Conservation (phyloP, 2,329 filamentous ascomycete species). For the Penicillium freii region DNA sequence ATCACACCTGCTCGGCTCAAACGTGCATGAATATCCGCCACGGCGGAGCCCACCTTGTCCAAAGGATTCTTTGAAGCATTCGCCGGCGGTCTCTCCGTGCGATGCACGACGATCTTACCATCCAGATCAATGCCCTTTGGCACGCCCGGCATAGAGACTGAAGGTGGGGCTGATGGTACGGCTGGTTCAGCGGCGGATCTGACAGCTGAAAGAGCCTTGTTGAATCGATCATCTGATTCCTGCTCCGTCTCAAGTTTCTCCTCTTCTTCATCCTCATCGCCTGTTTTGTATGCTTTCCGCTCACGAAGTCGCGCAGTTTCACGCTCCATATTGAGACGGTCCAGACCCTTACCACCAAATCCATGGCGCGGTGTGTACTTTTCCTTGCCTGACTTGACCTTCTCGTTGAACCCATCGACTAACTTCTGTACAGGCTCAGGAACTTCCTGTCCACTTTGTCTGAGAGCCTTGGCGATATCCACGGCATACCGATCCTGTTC, state of each 20-base stretch:
- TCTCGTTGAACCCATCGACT: constrained; percentile 72
- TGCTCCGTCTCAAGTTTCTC: constrained; percentile 67
- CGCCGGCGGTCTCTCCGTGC: constrained; percentile 59
- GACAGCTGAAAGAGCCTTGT: constrained; percentile 63
- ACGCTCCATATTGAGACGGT: constrained; percentile 85
- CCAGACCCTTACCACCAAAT: constrained; percentile 92
- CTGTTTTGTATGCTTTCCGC: constrained; percentile 84
- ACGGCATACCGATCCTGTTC: constrained; percentile 88
- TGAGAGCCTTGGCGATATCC: constrained; percentile 86
- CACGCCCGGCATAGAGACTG: constrained; percentile 41
- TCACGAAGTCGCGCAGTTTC: constrained; percentile 83
- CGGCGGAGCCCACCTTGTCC: constrained; percentile 85
- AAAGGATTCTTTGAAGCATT: constrained; percentile 62
- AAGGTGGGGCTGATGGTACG: constrained; percentile 15
- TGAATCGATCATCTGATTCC: constrained; percentile 43
- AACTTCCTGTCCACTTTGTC: constrained; percentile 81
- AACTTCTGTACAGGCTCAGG: constrained; percentile 66
- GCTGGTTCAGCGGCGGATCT: constrained; percentile 57
- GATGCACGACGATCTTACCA: constrained; percentile 70
- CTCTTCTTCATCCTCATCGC: constrained; percentile 72
- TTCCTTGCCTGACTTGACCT: constrained; percentile 88
- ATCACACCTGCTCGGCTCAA: constrained; percentile 86
- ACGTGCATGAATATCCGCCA: constrained; percentile 85
- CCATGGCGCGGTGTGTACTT: constrained; percentile 73
- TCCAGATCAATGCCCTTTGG: constrained; percentile 61